phyloP scores from a whole-genome alignment of 352 stramenopile species.

The Lagenidium giganteum region DNA sequence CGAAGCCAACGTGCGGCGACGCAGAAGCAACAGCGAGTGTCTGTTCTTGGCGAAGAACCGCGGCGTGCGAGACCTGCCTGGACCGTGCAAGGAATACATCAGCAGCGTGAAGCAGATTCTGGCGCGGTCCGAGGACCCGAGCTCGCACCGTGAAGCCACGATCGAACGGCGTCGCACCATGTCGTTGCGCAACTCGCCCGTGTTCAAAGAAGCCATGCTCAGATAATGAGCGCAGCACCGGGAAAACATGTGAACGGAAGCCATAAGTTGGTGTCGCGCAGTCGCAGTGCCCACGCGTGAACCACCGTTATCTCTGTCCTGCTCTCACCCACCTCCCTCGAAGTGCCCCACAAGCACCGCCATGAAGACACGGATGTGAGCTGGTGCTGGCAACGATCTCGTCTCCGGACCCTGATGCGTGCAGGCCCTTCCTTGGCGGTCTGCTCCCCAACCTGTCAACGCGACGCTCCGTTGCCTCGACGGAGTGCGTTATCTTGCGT shows the following conservation, averaged over 20 bases:
- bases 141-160: slow-evolving; percentile 20
- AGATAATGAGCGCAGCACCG: background rate
- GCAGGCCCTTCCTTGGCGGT: too few relatives aligned
- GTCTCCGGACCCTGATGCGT: too few relatives aligned
- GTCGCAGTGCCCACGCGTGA: too few relatives aligned
- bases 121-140: slow-evolving; percentile 52
- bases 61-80: slow-evolving; percentile 43
- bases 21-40: slow-evolving; percentile 77
- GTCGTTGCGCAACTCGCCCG: slow-evolving; percentile 39
- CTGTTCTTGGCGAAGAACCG: slow-evolving; percentile 64
- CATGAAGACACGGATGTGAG: background rate
- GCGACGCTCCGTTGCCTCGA: too few relatives aligned
- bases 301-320: too few relatives aligned
- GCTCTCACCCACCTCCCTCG: too few relatives aligned
- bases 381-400: too few relatives aligned
- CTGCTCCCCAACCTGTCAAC: too few relatives aligned
- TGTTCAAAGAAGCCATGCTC: slow-evolving; percentile 30
- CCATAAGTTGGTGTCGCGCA: too few relatives aligned
- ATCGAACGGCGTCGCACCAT: slow-evolving; percentile 59
- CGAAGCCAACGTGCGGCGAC: slow-evolving; percentile 31
- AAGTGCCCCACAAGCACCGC: background rate
- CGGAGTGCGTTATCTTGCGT: too few relatives aligned
- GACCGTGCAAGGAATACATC: slow-evolving; percentile 82
- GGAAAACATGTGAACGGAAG: too few relatives aligned
- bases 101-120: slow-evolving; percentile 82